phyloP scores from a whole-genome alignment of 1,139 yeast species.

The Saccharomyces hybrid region DNA sequence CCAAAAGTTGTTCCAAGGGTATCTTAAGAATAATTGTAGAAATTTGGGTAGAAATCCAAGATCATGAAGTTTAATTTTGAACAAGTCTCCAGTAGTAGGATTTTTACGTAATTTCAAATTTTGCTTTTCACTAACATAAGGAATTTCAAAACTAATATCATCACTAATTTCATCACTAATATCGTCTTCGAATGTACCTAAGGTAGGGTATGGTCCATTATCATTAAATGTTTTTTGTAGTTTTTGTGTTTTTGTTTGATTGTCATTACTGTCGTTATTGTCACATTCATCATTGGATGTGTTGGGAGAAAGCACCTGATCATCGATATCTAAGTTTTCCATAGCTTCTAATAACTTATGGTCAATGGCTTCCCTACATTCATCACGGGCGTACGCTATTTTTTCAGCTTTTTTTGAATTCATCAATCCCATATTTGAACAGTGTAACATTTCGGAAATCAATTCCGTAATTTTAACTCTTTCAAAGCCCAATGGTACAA shows the following conservation, averaged over 20 bases:
- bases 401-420: slow-evolving; percentile 80
- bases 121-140: slow-evolving; percentile 52
- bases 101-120: slow-evolving; percentile 48
- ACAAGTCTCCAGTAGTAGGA: slow-evolving; percentile 84
- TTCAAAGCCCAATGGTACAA: slow-evolving; percentile 89
- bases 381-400: slow-evolving; percentile 69
- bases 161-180: slow-evolving; percentile 17
- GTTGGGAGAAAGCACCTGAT: neutral
- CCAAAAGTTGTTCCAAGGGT: slow-evolving; percentile 96
- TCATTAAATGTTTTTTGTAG: neutral
- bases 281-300: neutral
- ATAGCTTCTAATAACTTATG: slow-evolving; percentile 28
- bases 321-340: slow-evolving; percentile 32
- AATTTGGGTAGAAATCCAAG: slow-evolving; percentile 72
- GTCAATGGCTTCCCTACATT: slow-evolving; percentile 44
- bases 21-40: slow-evolving; percentile 74
- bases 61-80: slow-evolving; percentile 81
- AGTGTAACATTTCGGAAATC: slow-evolving; percentile 88
- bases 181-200: slow-evolving; percentile 9
- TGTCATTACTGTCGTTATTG: slow-evolving; percentile 1
- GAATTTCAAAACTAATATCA: slow-evolving; percentile 40
- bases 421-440: slow-evolving; percentile 91
- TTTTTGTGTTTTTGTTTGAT: neutral
- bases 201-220: slow-evolving; percentile 2
- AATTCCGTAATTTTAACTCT: slow-evolving; percentile 91